Percentiles rank a stretch among this genome's conserved stretches.
Conservation (phyloP, 352 stramenopile species). For the Phytophthora pisi region DNA sequence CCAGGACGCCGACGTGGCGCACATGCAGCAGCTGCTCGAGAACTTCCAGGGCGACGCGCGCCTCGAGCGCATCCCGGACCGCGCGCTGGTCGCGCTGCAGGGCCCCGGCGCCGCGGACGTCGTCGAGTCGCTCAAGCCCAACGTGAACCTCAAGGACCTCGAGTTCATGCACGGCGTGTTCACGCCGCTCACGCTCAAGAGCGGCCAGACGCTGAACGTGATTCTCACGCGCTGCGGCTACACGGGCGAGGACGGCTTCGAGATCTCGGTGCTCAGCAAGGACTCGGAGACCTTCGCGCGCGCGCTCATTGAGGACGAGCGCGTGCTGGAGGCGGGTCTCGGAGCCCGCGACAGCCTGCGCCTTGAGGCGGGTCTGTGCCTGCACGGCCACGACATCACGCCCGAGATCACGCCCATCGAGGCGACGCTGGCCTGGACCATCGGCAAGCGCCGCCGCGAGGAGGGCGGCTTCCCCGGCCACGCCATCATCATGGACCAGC, state of each 20-base stretch:
- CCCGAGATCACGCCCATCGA: slow-evolving; percentile 95
- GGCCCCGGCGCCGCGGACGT: slow-evolving; percentile 91
- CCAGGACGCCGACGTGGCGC: slow-evolving; percentile 95
- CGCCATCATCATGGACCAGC: slow-evolving; percentile 93
- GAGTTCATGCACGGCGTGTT: slow-evolving; percentile 97
- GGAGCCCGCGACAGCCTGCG: slow-evolving; percentile 97
- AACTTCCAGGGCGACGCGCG: slow-evolving; percentile 91
- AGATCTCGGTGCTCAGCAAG: slow-evolving; percentile 91
- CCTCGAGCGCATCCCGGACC: slow-evolving; percentile 94
- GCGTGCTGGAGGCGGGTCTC: slow-evolving; percentile 93
- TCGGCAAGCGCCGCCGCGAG: slow-evolving; percentile 84
- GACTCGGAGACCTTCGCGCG: slow-evolving; percentile 62
- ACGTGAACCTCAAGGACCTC: slow-evolving; percentile 92
- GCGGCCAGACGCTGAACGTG: slow-evolving; percentile 73
- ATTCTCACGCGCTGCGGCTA: slow-evolving; percentile 97
- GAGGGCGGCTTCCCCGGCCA: slow-evolving; percentile 95
- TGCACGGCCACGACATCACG: slow-evolving; percentile 99
- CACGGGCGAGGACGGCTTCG: slow-evolving; percentile 99
- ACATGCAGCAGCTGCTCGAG: slow-evolving; percentile 91
- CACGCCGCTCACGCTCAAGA: slow-evolving; percentile 67
- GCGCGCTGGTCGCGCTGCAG: slow-evolving; percentile 96
- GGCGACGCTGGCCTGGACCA: slow-evolving; percentile 94
- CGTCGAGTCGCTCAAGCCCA: slow-evolving; percentile 84
- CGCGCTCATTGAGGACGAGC: slow-evolving; percentile 64
- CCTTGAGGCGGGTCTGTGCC: slow-evolving; percentile 97